Conservation (phyloP, 2,329 filamentous ascomycete species). For the Ilyonectria destructans region DNA sequence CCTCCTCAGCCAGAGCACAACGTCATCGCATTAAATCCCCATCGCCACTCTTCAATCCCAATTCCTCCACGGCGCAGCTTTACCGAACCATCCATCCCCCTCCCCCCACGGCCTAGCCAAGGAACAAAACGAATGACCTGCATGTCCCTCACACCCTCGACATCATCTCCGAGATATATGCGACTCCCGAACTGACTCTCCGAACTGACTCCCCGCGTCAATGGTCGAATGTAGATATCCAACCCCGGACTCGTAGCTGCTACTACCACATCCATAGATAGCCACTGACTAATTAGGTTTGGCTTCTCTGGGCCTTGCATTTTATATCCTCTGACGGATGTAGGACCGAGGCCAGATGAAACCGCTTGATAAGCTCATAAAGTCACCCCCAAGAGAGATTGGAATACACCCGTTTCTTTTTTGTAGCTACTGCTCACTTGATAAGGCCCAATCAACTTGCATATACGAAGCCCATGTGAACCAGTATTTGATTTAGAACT, state of each 20-base stretch:
- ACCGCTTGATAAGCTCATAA: background rate
- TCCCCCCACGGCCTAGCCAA: background rate
- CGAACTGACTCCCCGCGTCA: background rate
- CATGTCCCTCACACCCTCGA: conserved; percentile 7
- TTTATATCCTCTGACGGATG: background rate
- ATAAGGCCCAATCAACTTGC: background rate
- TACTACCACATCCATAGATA: background rate
- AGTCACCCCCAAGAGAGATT: background rate
- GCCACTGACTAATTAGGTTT: no score
- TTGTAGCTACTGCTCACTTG: background rate
- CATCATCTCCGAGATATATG: background rate
- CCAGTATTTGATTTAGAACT: background rate
- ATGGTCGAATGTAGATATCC: background rate
- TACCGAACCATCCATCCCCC: background rate
- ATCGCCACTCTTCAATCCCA: background rate
- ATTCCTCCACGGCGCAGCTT: background rate
- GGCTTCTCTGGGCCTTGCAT: background rate
- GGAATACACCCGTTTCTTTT: background rate
- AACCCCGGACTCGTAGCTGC: background rate
- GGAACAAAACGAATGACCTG: background rate
- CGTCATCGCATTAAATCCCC: background rate
- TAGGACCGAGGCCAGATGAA: background rate
- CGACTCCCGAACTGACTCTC: background rate
- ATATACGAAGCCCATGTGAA: background rate
- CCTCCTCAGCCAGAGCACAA: background rate